Evolutionary conservation across 2,329 filamentous ascomycete genomes (phyloP), one percentile per base, ranked within the genome.

Genomic region (Scedosporium dehoogii): DNA sequence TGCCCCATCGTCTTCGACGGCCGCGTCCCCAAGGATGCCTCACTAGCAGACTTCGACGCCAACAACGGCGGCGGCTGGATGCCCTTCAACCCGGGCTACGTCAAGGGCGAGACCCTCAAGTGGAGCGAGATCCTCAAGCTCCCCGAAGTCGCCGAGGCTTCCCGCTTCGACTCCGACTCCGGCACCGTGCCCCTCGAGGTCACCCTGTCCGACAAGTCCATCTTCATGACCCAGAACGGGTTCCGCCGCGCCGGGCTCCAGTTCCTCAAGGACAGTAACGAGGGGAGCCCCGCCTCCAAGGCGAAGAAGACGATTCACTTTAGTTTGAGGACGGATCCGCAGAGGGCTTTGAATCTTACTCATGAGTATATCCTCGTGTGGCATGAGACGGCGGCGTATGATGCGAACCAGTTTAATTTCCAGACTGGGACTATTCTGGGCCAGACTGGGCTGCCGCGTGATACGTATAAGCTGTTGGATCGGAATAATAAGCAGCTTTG

Each of bases 201-300:
- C 21, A 79, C 76, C 60, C 70, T 79, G 66, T 72, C 70, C 68
- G 77, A 79, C 69, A 63, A 69, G 60, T 76, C 74, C 69, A 73
- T 79, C 69, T 79, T 79, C 71, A 74, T 78, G 71, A 69, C 66
- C 38, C 76, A 79, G 70, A 71, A 73, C 53, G 77, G 76, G 23
- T 79, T 79, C 72, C 73, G 77, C n/a, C 72, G 77, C 55, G 76
- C 73, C 3, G 77, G 77, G 0, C 68, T 79, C 59, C 75, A 76
- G 69, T 74, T 79, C 68, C 68, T 71, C 63, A 72, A 69, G 62
- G 76, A 79, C 68, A 69, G 68, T 58, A 79, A 79, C 68, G 69
- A 67, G 42, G 71, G 69, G 57, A 72, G 74, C 38, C 73, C 73
- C 0, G 76, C 73, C 0, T 70, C 66, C 23, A 64, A 61, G 51